Percentiles rank a stretch among this genome's conserved stretches.
These are phyloP conservation scores for Galerina sulciceps DNA, from an alignment of 768 basidiomycete species.

Conservation along the genomic window DNA sequence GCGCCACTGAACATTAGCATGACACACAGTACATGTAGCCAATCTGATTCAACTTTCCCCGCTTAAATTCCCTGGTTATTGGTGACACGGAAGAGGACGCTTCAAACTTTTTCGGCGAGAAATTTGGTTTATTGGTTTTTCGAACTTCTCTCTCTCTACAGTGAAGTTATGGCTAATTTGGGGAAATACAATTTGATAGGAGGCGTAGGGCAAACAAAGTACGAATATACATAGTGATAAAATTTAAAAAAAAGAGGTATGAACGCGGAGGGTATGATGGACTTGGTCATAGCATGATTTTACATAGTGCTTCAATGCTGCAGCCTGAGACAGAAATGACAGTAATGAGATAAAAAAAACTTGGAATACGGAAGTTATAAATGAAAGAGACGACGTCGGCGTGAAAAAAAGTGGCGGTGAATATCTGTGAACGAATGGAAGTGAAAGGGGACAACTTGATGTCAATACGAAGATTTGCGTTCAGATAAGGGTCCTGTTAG, in stretches of 20 bases:
- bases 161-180: not conserved
- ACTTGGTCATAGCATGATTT: not conserved
- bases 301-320: not conserved
- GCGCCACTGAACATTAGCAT: constrained; percentile 12
- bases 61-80: constrained; percentile 10
- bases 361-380: not conserved
- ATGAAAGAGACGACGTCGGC: not conserved
- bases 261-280: not conserved
- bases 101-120: not conserved
- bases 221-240: constrained; percentile 15
- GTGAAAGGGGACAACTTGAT: not conserved
- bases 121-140: not conserved
- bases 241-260: constrained; percentile 15
- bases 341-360: not conserved
- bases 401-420: constrained; percentile 6
- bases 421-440: constrained; percentile 6
- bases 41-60: constrained; percentile 1
- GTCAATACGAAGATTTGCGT: not conserved
- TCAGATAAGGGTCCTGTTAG: not conserved
- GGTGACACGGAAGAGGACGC: not conserved
- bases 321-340: not conserved
- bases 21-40: not conserved
- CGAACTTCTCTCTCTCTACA: constrained; percentile 9
- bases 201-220: not conserved
- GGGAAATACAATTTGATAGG: not conserved